phyloP scores from a whole-genome alignment of 768 basidiomycete genomes.

The Mycena capillaripes region DNA sequence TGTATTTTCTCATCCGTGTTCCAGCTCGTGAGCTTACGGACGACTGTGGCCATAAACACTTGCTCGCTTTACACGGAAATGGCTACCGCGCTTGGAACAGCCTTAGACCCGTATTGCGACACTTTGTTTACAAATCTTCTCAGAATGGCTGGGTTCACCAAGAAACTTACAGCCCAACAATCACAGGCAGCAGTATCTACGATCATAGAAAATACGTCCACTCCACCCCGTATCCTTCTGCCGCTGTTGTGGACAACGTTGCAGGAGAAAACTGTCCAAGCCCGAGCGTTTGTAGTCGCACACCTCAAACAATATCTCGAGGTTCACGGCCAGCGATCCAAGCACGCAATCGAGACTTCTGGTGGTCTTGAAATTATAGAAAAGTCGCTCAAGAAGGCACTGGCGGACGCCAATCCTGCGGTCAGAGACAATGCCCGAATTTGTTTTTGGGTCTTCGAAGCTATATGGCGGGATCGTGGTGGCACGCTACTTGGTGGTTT shows the following conservation, averaged over 20 bases:
- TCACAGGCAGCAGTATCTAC: slow-evolving; percentile 80
- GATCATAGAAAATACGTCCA: slow-evolving; percentile 79
- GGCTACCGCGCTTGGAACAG: slow-evolving; percentile 70
- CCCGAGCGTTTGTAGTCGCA: slow-evolving; percentile 72
- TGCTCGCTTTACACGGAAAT: slow-evolving; percentile 85
- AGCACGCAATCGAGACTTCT: slow-evolving; percentile 74
- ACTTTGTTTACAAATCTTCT: slow-evolving; percentile 80
- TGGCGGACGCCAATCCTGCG: slow-evolving; percentile 84
- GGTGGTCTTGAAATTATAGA: slow-evolving; percentile 82
- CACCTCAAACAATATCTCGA: slow-evolving; percentile 87
- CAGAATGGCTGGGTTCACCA: slow-evolving; percentile 91
- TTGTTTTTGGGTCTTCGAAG: slow-evolving; percentile 86
- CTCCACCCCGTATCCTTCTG: slow-evolving; percentile 77
- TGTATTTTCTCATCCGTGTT: slow-evolving; percentile 14
- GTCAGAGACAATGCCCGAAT: slow-evolving; percentile 82
- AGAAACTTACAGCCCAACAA: slow-evolving; percentile 90
- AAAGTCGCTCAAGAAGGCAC: slow-evolving; percentile 76
- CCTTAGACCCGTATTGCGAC: slow-evolving; percentile 88
- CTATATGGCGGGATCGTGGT: slow-evolving; percentile 83
- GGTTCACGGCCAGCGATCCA: slow-evolving; percentile 75
- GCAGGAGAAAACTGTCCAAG: slow-evolving; percentile 87
- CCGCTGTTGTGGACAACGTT: slow-evolving; percentile 77
- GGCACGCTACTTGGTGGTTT: slow-evolving; percentile 72
- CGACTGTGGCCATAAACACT: slow-evolving; percentile 88
- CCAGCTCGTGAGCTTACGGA: slow-evolving; percentile 90